Evolutionary conservation across 1,284 basidiomycete species (phyloP), one percentile per base, ranked within the genome.

Genomic region (Caloboletus firmus): DNA sequence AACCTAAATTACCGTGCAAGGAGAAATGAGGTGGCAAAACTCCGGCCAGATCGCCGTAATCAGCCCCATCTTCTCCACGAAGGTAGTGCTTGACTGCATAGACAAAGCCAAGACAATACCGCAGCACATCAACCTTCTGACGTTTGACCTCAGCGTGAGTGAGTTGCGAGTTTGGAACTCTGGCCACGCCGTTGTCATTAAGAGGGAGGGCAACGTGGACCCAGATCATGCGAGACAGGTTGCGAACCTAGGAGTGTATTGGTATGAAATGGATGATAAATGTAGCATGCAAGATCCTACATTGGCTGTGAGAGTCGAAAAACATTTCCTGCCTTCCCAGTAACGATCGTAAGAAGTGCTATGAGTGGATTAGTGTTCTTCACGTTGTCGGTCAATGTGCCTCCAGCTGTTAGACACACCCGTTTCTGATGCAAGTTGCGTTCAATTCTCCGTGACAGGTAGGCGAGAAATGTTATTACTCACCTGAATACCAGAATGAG

Each of bases 251-350:
- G 64, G 60, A 18, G 22, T 30, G 39, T 43, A 30, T 37, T 30
- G 13, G 28, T 39, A 18, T 30, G 41, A 58, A 43, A 46, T 17
- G 30, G 46, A 30, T 37, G 30, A 41, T 22, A 15, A 31, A 37
- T 15, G 18, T 40, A 5, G n/a, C 71, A 71, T 4, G 65, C 47
- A 46, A 77, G 62, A 58, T 58, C 81, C 67, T 57, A 84, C 80
- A 59, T 84, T 82, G 26, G 86, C 78, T 13, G 78, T 81, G 59
- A 91, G 66, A 7, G 79, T 66, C 0, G 82, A 81, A 70, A 94
- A 95, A 51, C 87, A 83, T 70, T 91, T 95, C 57, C 93, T 80
- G 40, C 93, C 94, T 74, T 95, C 89, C 78, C 85, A 89, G 65
- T 84, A 90, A 40, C 88, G 83, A 63, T 91, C 89, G 61, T 91